A percentile compares a stretch with the other conserved stretches of the same genome.
Evolutionary conservation across 2,329 filamentous ascomycete species (phyloP).

Genomic region (Neocatenulostroma microsporum): DNA sequence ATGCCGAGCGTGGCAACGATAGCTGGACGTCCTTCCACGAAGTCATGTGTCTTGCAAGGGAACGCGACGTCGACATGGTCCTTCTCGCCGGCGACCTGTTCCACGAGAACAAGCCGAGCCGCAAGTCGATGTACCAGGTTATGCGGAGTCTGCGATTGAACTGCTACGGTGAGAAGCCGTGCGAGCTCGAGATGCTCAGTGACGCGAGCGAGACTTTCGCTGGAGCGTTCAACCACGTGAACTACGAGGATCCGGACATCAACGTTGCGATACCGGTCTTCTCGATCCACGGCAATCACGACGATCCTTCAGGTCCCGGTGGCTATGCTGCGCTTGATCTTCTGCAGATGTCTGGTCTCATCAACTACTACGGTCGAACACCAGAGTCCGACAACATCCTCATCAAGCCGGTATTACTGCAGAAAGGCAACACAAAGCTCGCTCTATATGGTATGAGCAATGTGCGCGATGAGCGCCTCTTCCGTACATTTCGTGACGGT

Average conservation of each 20-base stretch:
- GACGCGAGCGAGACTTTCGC: constrained; percentile 84
- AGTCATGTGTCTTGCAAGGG: constrained; percentile 79
- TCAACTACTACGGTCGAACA: constrained; percentile 94
- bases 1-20: constrained; percentile 89
- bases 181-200: constrained; percentile 87
- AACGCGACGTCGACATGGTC: constrained; percentile 94
- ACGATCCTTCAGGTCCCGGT: constrained; percentile 94
- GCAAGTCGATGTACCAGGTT: constrained; percentile 94
- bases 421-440: constrained; percentile 88
- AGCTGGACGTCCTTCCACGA: constrained; percentile 97
- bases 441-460: constrained; percentile 93
- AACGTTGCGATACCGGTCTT: constrained; percentile 97
- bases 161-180: constrained; percentile 90
- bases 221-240: constrained; percentile 79
- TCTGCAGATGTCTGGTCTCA: constrained; percentile 77
- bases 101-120: constrained; percentile 94
- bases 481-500: constrained; percentile 84
- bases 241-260: constrained; percentile 96
- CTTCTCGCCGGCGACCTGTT: constrained; percentile 91
- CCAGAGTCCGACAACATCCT: constrained; percentile 90
- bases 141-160: constrained; percentile 92
- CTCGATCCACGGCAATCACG: constrained; percentile 96
- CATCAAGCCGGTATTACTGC: constrained; percentile 82
- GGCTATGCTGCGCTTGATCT: constrained; percentile 86
- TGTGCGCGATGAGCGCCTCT: constrained; percentile 88